These are phyloP conservation scores for Cladophialophora carrionii DNA, from an alignment of 2,329 filamentous ascomycete genomes.

Conservation along the genomic window DNA sequence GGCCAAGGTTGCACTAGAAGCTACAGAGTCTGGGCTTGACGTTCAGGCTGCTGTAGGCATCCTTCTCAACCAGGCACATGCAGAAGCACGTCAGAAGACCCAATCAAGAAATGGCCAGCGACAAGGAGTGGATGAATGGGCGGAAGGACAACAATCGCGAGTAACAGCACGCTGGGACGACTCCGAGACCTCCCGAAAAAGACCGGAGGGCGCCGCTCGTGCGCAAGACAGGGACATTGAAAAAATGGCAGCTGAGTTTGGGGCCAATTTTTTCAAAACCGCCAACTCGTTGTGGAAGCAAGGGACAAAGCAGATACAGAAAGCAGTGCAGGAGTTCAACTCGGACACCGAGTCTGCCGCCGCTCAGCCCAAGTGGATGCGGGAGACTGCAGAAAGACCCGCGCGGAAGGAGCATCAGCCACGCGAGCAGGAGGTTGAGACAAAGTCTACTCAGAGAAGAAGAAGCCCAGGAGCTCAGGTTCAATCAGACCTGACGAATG, in stretches of 20 bases:
- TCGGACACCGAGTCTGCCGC: conserved; percentile 72
- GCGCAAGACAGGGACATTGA: conserved; percentile 70
- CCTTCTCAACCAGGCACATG: conserved; percentile 88
- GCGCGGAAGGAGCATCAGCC: conserved; percentile 37
- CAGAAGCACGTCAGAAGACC: conserved; percentile 73
- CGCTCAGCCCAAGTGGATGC: conserved; percentile 94
- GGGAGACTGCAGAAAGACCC: conserved; percentile 59
- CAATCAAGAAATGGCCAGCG: conserved; percentile 26
- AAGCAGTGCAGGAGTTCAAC: conserved; percentile 85
- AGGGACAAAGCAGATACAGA: conserved; percentile 87
- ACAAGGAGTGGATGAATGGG: conserved; percentile 44
- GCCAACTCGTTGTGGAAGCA: conserved; percentile 96
- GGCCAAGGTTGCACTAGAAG: conserved; percentile 75
- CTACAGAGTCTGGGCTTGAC: conserved; percentile 77
- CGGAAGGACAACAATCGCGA: conserved; percentile 54
- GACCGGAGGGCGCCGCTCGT: conserved; percentile 46
- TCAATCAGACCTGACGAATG: conserved; percentile 42
- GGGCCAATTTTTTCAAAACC: conserved; percentile 84
- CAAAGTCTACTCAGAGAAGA: conserved; percentile 32
- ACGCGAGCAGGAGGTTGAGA: conserved; percentile 27
- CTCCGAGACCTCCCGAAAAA: conserved; percentile 25
- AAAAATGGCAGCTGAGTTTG: conserved; percentile 79
- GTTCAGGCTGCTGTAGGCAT: conserved; percentile 86
- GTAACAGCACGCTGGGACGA: conserved; percentile 33
- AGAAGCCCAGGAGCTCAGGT: conserved; percentile 17